Evolutionary conservation across 2,329 filamentous ascomycete species (phyloP).

Genomic region (Xylariales sp.): DNA sequence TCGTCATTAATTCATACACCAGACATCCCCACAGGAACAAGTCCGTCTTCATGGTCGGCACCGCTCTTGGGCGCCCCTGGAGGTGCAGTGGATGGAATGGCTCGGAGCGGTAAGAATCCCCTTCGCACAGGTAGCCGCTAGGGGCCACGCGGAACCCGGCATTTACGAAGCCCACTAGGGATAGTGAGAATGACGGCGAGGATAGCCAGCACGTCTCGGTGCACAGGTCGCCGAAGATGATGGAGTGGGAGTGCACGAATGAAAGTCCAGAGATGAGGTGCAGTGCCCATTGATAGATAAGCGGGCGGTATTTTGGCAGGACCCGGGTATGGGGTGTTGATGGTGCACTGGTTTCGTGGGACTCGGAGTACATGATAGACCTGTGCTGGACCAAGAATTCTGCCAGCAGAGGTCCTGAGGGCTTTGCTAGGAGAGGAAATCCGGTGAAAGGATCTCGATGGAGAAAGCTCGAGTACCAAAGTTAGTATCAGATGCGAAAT

Average conservation of each 20-base stretch:
- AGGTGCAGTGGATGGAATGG: neutral
- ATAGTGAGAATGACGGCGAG: conserved; percentile 2
- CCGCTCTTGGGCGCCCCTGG: neutral
- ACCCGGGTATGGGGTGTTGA: too few species aligned
- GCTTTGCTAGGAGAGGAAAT: conserved; percentile 2
- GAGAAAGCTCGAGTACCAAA: neutral
- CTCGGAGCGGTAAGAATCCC: neutral
- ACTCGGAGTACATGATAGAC: neutral
- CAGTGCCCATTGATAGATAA: conserved; percentile 7
- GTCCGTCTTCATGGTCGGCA: neutral
- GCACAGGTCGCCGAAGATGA: conserved; percentile 4
- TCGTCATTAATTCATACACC: conserved; percentile 2
- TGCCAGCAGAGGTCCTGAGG: conserved; percentile 2
- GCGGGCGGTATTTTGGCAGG: neutral
- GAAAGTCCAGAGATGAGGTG: conserved; percentile 2
- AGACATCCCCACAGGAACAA: conserved; percentile 3
- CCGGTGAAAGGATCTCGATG: conserved; percentile 4
- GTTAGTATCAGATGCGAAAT: too few species aligned
- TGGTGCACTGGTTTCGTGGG: neutral
- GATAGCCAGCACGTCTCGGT: conserved; percentile 5
- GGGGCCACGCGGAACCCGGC: neutral
- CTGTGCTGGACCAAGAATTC: conserved; percentile 1
- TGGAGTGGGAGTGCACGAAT: conserved; percentile 5
- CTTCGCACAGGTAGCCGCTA: neutral
- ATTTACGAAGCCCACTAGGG: conserved; percentile 1